A percentile compares a stretch with the other conserved stretches of the same genome.
Evolutionary conservation across 2,329 filamentous ascomycete genomes (phyloP).

Genomic region (Cladosporium velox): DNA sequence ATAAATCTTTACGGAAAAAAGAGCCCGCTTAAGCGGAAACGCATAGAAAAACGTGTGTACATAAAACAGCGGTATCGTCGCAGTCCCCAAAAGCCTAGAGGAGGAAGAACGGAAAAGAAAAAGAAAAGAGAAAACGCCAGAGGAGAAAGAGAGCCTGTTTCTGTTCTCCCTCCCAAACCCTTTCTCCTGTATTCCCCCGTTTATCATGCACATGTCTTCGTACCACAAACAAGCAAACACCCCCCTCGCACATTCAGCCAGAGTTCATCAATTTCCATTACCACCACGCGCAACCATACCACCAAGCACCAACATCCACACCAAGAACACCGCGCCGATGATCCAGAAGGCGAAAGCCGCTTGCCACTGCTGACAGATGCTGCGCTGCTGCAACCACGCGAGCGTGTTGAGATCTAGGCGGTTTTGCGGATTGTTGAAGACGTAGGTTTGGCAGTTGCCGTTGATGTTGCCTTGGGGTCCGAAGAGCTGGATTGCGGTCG

Average conservation of each 20-base stretch:
- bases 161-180: neutral
- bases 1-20: neutral
- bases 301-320: constrained; percentile 67
- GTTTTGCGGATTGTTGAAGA: constrained; percentile 49
- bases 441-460: constrained; percentile 60
- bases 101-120: neutral
- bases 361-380: constrained; percentile 65
- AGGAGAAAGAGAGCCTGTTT: constrained; percentile 11
- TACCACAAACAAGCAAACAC: neutral
- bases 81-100: neutral
- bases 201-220: constrained; percentile 13
- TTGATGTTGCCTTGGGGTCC: constrained; percentile 58
- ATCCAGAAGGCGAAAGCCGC: constrained; percentile 66
- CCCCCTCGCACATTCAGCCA: neutral
- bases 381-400: constrained; percentile 64
- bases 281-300: constrained; percentile 36
- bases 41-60: neutral
- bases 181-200: neutral
- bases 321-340: constrained; percentile 62
- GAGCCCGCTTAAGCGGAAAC: neutral
- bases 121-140: neutral
- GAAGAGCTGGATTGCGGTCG: constrained; percentile 64
- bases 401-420: constrained; percentile 58
- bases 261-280: constrained; percentile 23
- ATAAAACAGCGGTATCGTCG: neutral